phyloP scores from a whole-genome alignment of 225 moss, liverwort and hornwort species.

The Polytrichum formosum region DNA sequence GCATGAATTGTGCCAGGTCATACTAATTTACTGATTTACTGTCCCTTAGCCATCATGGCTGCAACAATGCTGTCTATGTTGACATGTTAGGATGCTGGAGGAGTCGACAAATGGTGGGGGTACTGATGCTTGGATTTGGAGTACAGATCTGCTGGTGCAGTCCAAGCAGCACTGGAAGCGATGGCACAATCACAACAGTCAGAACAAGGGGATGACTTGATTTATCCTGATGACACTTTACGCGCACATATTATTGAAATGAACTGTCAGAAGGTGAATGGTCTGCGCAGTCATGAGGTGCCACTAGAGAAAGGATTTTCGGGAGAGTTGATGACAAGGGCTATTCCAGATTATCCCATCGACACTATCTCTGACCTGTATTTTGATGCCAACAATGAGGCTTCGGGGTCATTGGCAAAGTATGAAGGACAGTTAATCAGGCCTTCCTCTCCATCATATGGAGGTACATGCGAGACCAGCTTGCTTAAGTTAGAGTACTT shows the following conservation, averaged over 20 bases:
- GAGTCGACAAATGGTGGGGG: no score
- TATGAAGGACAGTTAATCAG: slow-evolving; percentile 29
- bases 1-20: background rate
- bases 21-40: no score
- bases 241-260: slow-evolving; percentile 16
- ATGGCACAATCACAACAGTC: slow-evolving; percentile 45
- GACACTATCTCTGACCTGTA: slow-evolving; percentile 25
- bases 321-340: slow-evolving; percentile 34
- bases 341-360: slow-evolving; percentile 30
- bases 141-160: slow-evolving; percentile 78
- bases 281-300: slow-evolving; percentile 19
- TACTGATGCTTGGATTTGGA: background rate
- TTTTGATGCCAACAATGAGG: slow-evolving; percentile 25
- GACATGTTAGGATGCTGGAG: background rate
- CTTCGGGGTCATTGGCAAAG: slow-evolving; percentile 24
- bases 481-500: no score
- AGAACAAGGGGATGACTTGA: slow-evolving; percentile 43
- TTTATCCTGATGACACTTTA: slow-evolving; percentile 34
- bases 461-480: slow-evolving; percentile 20
- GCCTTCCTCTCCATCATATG: slow-evolving; percentile 43
- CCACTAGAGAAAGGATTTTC: slow-evolving; percentile 39
- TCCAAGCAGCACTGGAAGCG: slow-evolving; percentile 59
- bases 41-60: no score
- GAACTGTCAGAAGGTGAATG: slow-evolving; percentile 34
- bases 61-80: no score